A percentile compares a stretch with the other conserved stretches of the same genome.
These are phyloP conservation scores for Micractinium sp. DNA, from an alignment of 139 green algal genomes.

Conservation along the genomic window DNA sequence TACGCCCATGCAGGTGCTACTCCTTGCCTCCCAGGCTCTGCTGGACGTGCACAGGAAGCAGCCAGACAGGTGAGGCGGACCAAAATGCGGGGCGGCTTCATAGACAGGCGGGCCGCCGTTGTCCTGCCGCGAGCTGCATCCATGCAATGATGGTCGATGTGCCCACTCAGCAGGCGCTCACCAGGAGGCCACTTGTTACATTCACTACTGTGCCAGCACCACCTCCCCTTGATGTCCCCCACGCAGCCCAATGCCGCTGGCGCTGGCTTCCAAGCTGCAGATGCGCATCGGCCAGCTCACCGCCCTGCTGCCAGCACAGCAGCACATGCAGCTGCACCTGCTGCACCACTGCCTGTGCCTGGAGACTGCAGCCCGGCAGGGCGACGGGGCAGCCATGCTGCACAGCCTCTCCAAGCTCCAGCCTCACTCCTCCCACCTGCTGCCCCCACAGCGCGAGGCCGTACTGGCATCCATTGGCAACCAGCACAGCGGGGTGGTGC, in stretches of 20 bases:
- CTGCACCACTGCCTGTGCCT: slow-evolving; percentile 26
- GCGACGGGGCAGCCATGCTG: not conserved
- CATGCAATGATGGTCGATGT: not conserved
- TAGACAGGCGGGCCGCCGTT: not conserved
- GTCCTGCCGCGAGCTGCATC: no score
- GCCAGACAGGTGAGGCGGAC: not conserved
- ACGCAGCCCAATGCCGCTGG: not conserved
- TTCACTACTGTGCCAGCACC: not conserved
- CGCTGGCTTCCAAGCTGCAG: slow-evolving; percentile 26
- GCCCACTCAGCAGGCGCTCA: no score
- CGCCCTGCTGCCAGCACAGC: not conserved
- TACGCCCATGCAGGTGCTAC: not conserved
- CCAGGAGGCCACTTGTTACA: no score
- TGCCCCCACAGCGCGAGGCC: not conserved
- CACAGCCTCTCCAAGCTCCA: slow-evolving; percentile 18
- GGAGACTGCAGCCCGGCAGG: not conserved
- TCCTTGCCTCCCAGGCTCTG: slow-evolving; percentile 30
- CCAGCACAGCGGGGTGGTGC: not conserved
- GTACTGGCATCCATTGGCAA: not conserved
- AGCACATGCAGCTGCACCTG: not conserved
- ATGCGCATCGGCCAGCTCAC: not conserved
- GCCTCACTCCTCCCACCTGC: not conserved
- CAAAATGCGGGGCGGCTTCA: no score
- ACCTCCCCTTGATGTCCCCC: not conserved
- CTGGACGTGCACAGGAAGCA: slow-evolving; percentile 18